Evolutionary conservation across 805 yeast species (phyloP), one percentile per base, ranked within the genome.

Genomic region (Candida arabinofermentans): DNA sequence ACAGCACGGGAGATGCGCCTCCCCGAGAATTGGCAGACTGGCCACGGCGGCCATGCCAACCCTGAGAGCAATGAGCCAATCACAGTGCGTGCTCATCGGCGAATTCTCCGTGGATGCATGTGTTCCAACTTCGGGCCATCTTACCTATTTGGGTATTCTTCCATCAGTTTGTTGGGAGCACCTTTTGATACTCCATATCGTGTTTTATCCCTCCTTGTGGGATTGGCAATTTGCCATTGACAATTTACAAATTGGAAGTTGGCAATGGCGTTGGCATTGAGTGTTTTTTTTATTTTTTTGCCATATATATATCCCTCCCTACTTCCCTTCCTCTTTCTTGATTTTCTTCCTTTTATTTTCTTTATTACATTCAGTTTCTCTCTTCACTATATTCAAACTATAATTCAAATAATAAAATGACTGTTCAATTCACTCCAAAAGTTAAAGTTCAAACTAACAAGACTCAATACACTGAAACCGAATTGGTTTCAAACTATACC

Each of bases 401-500:
- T 6, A 12, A 24, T 23, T 7, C 18, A 7, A 6, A 8, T 13
- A 14, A 18, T 35, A 40, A 21, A 36, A 62, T 61, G 65, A 61
- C 65, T 33, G 54, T 57, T 46, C 59, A 59, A 36, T 65, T 54
- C 53, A 40, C 62, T 41, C 68, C 70, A 26, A 58, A 61, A 40
- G 78, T 82, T 54, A 64, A 75, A 43, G 84, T 83, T 54, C 65
- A 71, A 49, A 73, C 82, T 37, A 74, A 71, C 59, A 78, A 74
- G 49, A 68, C 79, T 40, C 60, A 58, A 42, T 74, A 71, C 61
- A 64, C 71, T 41, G 79, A 70, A 41, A 69, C 71, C 45, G 71
- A 75, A 37, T 71, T 81, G 48, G 65, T 72, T 53, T 75, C 89
- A 43, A 75, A 77, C 57, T 84, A 80, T 69, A 71, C 77, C 18